Base-by-base conservation (phyloP, 768 basidiomycete genomes). In the Rhodotorula kratochvilovae region DNA sequence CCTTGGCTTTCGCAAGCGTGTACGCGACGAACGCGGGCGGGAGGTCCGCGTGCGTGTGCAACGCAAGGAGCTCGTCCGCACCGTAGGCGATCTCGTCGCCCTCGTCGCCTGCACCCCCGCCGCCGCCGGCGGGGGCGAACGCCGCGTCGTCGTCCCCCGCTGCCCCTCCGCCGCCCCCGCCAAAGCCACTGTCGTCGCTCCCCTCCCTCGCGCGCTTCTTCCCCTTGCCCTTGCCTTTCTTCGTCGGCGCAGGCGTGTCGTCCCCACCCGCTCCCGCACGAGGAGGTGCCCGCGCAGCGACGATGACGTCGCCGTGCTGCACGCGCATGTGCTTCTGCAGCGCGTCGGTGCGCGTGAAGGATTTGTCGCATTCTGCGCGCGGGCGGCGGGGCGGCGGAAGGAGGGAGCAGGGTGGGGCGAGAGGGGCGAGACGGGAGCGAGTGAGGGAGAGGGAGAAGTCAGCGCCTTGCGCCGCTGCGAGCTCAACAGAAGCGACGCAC, bases 321-420 rank as follows among this genome's bases (percentile, higher is more conserved):
- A 78, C 71, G 19, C 91, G 88, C 86, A 92, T 89, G 80, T 96
- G 93, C 78, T 95, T 95, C 31, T 79, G 78, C 29, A 95, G 86
- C 16, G 93, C 92, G 81, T 96, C 93, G 3, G 92, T 92, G 54
- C 93, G 91, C 16, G 92, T 93, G 81, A 97, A 97, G 0, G 90
- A 89, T 77, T 92, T 93, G 83, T 91, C 91, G 79, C 94, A 97
- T 82, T 93, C 93, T 94, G 76, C 62, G 46, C 70, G 45, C 57
- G 16, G 63, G 36, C 50, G 25, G 12, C 5, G 21, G 51, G 45
- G 5, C 25, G 7, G 50, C 16, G 29, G 25, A 17, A 43, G 45
- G 43, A 6, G 13, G 25, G 67, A 13, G 25, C 25, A 29, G 29
- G 61, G n/a, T 31, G 48, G 79, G 19, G 17, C 13, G 61, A 55